Evolutionary conservation across 306 rosid genomes (phyloP), one percentile per base, ranked within the genome.

Genomic region (Erythrophleum fordii): DNA sequence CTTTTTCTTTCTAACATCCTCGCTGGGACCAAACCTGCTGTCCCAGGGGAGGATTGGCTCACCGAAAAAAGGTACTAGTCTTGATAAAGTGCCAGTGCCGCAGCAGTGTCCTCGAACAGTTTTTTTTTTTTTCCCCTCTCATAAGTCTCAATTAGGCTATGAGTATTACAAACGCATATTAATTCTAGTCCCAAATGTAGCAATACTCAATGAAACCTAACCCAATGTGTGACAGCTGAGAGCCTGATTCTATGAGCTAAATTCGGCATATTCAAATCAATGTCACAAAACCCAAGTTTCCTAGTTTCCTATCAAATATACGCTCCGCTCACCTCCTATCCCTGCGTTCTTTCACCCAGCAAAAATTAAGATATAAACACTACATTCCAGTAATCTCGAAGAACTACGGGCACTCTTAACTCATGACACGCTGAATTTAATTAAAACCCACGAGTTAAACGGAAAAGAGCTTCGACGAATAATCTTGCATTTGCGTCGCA

Each of bases 231-330:
- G 0, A n/a, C 62, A 29, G 51, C 56, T 11, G 45, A 68, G 9
- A 48, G 53, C 53, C 53, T 1, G 53, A 48, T 7, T 28, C 52
- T 20, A 26, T 23, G 68, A 11, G 69, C 42, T 71, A 62, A 42
- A 20, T 75, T 29, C 72, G 17, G n/a, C 35, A 75, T 22, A 51
- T 58, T 60, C 61, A 58, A 51, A 60, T 22, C 26, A 64, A 64
- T 1, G 31, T 25, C 61, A 49, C 70, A 64, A 29, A 61, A 59
- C 8, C 35, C 11, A 5, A 61, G 68, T 61, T 61, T 11, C 20
- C 39, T 26, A 34, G 66, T 53, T 55, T 55, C 35, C 65, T 11
- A 25, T 8, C 25, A 58, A 25, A 23, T 25, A 58, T 25, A 25
- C 26, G 35, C 44, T 17, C 69, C 16, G 18, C 37, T 34, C 69